Conservation (phyloP, 345 rosid genomes). For the Combretum micranthum region DNA sequence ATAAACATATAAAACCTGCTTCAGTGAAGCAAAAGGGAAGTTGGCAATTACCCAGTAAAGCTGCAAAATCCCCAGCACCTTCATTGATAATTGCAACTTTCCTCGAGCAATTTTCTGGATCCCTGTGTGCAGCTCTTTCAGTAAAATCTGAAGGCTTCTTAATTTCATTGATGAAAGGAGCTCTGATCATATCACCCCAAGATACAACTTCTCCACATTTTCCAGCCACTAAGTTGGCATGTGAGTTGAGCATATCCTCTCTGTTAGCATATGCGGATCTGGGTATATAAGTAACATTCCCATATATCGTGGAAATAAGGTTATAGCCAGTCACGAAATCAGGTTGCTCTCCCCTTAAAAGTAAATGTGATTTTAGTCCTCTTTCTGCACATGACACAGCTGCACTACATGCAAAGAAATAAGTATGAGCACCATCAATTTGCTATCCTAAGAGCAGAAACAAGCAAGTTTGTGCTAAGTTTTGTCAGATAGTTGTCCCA, state of each 20-base stretch:
- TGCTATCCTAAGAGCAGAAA: neutral
- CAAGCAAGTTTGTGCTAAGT: neutral
- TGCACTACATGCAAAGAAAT: slow-evolving; percentile 21
- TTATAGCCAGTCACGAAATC: slow-evolving; percentile 74
- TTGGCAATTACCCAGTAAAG: slow-evolving; percentile 57
- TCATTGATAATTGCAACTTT: slow-evolving; percentile 74
- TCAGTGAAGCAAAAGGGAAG: neutral
- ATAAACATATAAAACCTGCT: neutral
- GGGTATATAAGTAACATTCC: slow-evolving; percentile 57
- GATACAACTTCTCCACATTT: slow-evolving; percentile 32
- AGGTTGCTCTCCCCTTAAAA: slow-evolving; percentile 85
- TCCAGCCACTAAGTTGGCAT: slow-evolving; percentile 56
- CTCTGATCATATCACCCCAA: slow-evolving; percentile 46
- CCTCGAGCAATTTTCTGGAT: slow-evolving; percentile 13
- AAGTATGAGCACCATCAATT: neutral
- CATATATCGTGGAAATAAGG: slow-evolving; percentile 65
- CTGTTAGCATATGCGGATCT: slow-evolving; percentile 59
- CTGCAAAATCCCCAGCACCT: slow-evolving; percentile 77
- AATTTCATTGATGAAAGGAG: slow-evolving; percentile 15
- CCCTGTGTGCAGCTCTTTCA: slow-evolving; percentile 13
- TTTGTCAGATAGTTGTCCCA: too few species aligned
- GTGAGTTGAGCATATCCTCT: slow-evolving; percentile 45
- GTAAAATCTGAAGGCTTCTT: slow-evolving; percentile 12
- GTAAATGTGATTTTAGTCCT: slow-evolving; percentile 76
- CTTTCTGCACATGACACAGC: slow-evolving; percentile 89